Evolutionary conservation across 805 yeast species (phyloP), one percentile per base, ranked within the genome.

Genomic region (Sporopachydermia lactativora): DNA sequence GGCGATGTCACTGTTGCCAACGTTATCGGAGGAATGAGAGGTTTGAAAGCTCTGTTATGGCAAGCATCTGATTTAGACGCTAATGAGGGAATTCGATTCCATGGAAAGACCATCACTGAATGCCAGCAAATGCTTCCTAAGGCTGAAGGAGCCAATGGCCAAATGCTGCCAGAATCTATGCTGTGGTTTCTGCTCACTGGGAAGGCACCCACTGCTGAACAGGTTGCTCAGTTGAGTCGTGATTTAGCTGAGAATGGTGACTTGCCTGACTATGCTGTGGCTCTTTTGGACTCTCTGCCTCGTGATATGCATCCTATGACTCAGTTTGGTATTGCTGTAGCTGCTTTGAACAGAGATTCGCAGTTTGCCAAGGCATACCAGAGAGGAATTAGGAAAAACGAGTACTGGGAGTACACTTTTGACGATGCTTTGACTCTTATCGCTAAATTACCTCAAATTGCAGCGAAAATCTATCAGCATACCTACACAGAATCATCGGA

Each of bases 131-230:
- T 65, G 47, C 68, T 81, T 50, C 88, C 89, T 47, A 71, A 70
- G 56, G 73, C 55, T 28, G 53, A 54, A 19, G 67, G 67, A 44
- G 72, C 72, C 45, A 70, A 70, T 39, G 62, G 65, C 19, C 82
- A 76, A 57, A 78, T 81, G 56, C 66, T 78, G 44, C 89, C 89
- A 40, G 84, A 77, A 59, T 72, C 79, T 35, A 75, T 81, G 73
- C 70, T 81, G 57, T 81, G 89, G 89, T 73, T 73, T 52, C 64
- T 81, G 48, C 65, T 81, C 57, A 80, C 88, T 36, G 89, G 89
- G 35, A 70, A 77, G 59, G 67, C 73, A 43, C 89, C 92, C 47
- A 53, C 81, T 19, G 70, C 53, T 31, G 67, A 66, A 37, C 81
- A 81, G 56, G 69, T 75, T 48, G 62, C 66, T 46, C 68, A 64